Percentiles rank a stretch among this genome's conserved stretches.
Evolutionary conservation across 1,284 basidiomycete species (phyloP).

Genomic region (Exobasidium cylindrosporum): DNA sequence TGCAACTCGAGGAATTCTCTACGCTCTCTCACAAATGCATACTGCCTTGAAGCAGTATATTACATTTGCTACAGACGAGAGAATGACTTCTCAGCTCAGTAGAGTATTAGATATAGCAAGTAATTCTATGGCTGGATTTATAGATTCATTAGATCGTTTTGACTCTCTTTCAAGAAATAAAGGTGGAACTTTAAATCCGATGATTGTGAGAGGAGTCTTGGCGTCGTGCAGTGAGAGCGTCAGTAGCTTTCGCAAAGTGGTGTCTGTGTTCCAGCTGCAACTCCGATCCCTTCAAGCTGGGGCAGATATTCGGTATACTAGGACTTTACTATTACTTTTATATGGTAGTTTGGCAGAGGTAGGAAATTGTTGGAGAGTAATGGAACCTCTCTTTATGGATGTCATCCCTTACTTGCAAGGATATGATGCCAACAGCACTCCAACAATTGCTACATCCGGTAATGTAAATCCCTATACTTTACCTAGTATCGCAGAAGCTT

Average conservation of each 20-base stretch:
- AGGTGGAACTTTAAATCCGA: constrained; percentile 64
- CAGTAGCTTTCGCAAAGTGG: constrained; percentile 78
- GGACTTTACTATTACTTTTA: constrained; percentile 81
- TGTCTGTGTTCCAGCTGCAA: constrained; percentile 77
- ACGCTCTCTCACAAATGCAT: constrained; percentile 87
- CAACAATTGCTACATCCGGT: constrained; percentile 15
- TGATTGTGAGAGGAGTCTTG: constrained; percentile 73
- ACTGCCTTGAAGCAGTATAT: constrained; percentile 85
- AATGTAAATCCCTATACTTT: constrained; percentile 26
- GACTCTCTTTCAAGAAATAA: constrained; percentile 74
- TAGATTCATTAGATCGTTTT: constrained; percentile 85
- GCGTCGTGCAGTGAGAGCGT: constrained; percentile 83
- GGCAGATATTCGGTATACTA: constrained; percentile 81
- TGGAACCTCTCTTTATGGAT: constrained; percentile 71
- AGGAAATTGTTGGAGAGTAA: constrained; percentile 75
- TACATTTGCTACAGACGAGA: constrained; percentile 77
- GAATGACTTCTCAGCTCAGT: constrained; percentile 74
- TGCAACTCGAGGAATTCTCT: constrained; percentile 83
- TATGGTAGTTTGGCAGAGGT: constrained; percentile 89
- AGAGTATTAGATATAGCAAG: constrained; percentile 83
- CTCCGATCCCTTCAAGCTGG: constrained; percentile 67
- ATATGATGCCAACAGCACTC: constrained; percentile 8
- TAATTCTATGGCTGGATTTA: constrained; percentile 76
- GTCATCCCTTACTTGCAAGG: constrained; percentile 57
- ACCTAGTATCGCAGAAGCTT: constrained; percentile 45